phyloP scores from a whole-genome alignment of 345 rosid species.

The Dimocarpus longan region DNA sequence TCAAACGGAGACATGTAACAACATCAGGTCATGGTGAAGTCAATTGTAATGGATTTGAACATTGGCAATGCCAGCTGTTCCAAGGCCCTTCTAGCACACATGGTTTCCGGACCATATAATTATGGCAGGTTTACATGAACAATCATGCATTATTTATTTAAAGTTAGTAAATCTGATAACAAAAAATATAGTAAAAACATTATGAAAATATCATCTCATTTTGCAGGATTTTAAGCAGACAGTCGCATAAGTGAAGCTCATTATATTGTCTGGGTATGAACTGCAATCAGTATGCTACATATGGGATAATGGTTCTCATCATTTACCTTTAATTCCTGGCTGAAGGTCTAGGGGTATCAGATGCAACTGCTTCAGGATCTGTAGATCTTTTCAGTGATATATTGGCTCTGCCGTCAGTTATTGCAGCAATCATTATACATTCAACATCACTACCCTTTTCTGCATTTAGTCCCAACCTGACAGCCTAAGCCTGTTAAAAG shows the following conservation, averaged over 20 bases:
- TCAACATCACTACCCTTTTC: constrained; percentile 98
- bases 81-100: neutral
- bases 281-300: constrained; percentile 1
- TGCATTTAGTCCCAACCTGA: constrained; percentile 92
- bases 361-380: constrained; percentile 71
- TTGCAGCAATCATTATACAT: constrained; percentile 89
- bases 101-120: neutral
- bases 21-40: neutral
- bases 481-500: constrained; percentile 52
- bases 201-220: neutral
- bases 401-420: constrained; percentile 95
- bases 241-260: neutral
- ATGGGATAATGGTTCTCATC: constrained; percentile 1
- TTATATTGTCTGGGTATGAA: neutral
- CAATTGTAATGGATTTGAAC: neutral
- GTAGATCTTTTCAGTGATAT: constrained; percentile 86
- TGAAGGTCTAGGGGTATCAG: constrained; percentile 87
- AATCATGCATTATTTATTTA: neutral
- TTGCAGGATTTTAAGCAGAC: neutral
- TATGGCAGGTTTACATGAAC: neutral
- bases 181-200: neutral
- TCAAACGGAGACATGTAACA: neutral
- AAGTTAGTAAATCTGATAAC: neutral
- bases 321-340: constrained; percentile 86
- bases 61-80: neutral